Percentiles rank a stretch among this genome's conserved stretches.
Evolutionary conservation across 305 asterid genomes (phyloP).

Genomic region (Nicotiana rustica): DNA sequence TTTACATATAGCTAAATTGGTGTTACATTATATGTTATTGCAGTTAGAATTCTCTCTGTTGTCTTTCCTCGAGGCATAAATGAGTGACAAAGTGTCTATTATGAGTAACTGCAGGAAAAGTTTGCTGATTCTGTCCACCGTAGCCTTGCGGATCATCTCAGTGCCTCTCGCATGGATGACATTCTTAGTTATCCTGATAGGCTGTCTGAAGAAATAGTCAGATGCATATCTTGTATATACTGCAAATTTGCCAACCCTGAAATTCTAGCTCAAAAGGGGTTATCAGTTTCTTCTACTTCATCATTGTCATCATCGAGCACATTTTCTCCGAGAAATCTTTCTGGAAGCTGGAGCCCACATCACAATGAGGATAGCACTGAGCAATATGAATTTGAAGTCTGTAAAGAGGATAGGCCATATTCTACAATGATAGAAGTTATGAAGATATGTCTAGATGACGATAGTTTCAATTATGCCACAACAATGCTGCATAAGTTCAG

Average conservation of each 20-base stretch:
- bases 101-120: slow-evolving; percentile 59
- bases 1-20: not conserved
- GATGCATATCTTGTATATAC: slow-evolving; percentile 79
- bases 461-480: slow-evolving; percentile 69
- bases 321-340: slow-evolving; percentile 76
- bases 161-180: slow-evolving; percentile 53
- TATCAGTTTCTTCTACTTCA: slow-evolving; percentile 70
- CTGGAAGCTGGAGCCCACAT: slow-evolving; percentile 84
- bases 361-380: slow-evolving; percentile 57
- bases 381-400: slow-evolving; percentile 46
- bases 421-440: slow-evolving; percentile 60
- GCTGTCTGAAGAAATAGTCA: slow-evolving; percentile 78
- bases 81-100: slow-evolving; percentile 23
- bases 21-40: not conserved
- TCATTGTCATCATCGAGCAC: slow-evolving; percentile 78
- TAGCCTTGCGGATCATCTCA: slow-evolving; percentile 78
- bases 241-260: slow-evolving; percentile 70
- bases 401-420: slow-evolving; percentile 58
- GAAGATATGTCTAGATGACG: slow-evolving; percentile 67
- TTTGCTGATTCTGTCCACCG: slow-evolving; percentile 53
- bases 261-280: slow-evolving; percentile 51
- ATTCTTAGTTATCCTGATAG: slow-evolving; percentile 59
- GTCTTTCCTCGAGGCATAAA: slow-evolving; percentile 29
- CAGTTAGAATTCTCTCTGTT: slow-evolving; percentile 24
- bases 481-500: slow-evolving; percentile 82